These are phyloP conservation scores for Magnusiomyces ingens DNA, from an alignment of 1,139 yeast genomes.

Conservation along the genomic window DNA sequence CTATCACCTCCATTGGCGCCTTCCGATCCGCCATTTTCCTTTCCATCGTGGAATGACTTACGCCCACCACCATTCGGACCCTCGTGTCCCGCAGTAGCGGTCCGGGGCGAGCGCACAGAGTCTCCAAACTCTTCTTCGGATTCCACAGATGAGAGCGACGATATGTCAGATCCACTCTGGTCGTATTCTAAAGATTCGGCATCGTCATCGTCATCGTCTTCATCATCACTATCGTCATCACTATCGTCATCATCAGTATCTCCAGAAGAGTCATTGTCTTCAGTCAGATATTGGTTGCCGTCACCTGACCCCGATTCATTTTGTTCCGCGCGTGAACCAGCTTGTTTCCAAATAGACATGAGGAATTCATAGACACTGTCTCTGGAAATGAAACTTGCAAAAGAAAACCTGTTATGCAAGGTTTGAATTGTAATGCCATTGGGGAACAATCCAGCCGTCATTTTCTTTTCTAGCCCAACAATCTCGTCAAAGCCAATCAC, in stretches of 20 bases:
- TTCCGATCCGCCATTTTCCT: conserved; percentile 1
- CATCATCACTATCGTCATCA: conserved; percentile 20
- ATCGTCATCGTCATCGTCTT: conserved; percentile 24
- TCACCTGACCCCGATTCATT: not conserved
- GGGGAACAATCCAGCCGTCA: conserved; percentile 86
- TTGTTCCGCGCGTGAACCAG: conserved; percentile 17
- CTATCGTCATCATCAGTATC: conserved; percentile 20
- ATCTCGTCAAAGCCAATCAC: conserved; percentile 70
- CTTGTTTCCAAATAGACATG: conserved; percentile 34
- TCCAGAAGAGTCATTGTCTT: conserved; percentile 33
- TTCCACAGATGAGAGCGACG: conserved; percentile 2
- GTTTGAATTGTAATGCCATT: conserved; percentile 82
- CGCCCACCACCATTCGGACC: conserved; percentile 12
- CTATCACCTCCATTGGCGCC: conserved; percentile 10
- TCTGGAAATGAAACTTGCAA: conserved; percentile 83
- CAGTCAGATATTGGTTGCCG: conserved; percentile 38
- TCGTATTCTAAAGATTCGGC: conserved; percentile 18
- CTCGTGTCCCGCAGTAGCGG: conserved; percentile 4
- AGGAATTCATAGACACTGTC: conserved; percentile 71
- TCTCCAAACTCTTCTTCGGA: conserved; percentile 20
- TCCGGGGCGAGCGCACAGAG: conserved; percentile 14
- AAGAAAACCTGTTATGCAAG: conserved; percentile 53
- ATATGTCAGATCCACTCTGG: conserved; percentile 16
- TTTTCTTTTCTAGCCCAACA: conserved; percentile 63
- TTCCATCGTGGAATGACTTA: conserved; percentile 2